These are phyloP conservation scores for Albophoma yamanashiensis DNA, from an alignment of 2,329 filamentous ascomycete genomes.

Conservation along the genomic window DNA sequence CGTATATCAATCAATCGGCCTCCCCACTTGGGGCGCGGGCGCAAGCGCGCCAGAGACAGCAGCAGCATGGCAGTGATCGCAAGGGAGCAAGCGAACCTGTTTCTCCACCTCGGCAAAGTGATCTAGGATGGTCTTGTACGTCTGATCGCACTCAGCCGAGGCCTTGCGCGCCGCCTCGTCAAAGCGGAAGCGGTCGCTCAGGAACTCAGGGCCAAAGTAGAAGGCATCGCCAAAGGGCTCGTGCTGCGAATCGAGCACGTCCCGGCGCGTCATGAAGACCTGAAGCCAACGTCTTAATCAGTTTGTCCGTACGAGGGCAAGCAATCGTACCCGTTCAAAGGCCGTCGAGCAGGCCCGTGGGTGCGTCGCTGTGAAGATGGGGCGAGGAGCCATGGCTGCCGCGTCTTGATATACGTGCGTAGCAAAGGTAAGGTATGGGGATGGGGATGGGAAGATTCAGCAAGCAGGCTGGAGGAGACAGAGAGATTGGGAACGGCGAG, in stretches of 20 bases:
- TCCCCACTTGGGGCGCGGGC: constrained; percentile 1
- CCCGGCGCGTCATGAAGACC: constrained; percentile 93
- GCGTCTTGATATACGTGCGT: not conserved
- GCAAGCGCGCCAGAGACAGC: not conserved
- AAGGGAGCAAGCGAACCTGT: constrained; percentile 47
- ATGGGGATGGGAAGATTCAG: not conserved
- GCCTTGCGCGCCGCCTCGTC: constrained; percentile 45
- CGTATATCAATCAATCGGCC: not conserved
- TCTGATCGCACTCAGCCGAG: constrained; percentile 59
- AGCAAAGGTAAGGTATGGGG: not conserved
- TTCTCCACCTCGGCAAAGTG: constrained; percentile 59
- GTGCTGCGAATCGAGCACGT: constrained; percentile 74
- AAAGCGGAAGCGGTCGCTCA: constrained; percentile 67
- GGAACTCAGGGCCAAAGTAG: constrained; percentile 86
- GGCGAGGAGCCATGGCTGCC: not conserved
- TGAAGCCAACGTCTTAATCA: constrained; percentile 21
- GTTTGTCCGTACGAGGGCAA: not conserved
- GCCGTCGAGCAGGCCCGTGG: constrained; percentile 92
- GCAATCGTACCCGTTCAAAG: constrained; percentile 71
- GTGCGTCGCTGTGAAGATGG: constrained; percentile 90
- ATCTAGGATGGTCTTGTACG: constrained; percentile 69
- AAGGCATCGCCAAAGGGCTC: constrained; percentile 97
- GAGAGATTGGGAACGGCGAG: not conserved
- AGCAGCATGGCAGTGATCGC: constrained; percentile 8
- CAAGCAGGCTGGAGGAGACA: not conserved